These are phyloP conservation scores for Parsonsia alboflavescens DNA, from an alignment of 257 asterid species.

Conservation along the genomic window DNA sequence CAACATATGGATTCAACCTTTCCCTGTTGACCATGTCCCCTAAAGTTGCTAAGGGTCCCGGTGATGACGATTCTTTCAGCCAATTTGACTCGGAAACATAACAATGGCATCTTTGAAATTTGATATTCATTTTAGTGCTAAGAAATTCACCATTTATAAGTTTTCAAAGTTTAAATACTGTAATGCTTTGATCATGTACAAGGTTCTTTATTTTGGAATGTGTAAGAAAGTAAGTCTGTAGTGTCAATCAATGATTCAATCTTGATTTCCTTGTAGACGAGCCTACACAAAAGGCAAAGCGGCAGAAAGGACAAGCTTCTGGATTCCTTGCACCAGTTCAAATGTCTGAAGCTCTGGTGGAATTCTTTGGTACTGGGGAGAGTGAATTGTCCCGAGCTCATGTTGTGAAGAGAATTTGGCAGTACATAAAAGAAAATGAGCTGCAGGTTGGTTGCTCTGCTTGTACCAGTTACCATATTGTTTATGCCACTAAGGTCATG, in stretches of 20 bases:
- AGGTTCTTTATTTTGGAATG: not conserved
- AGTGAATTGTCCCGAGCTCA: slow-evolving; percentile 29
- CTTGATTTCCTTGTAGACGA: slow-evolving; percentile 14
- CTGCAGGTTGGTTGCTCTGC: slow-evolving; percentile 33
- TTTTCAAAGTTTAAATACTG: not conserved
- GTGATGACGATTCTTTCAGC: not conserved
- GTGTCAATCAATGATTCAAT: not conserved
- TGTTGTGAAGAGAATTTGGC: slow-evolving; percentile 40
- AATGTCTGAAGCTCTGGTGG: slow-evolving; percentile 31
- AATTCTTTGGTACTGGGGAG: slow-evolving; percentile 37
- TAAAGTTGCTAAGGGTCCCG: not conserved
- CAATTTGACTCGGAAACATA: not conserved
- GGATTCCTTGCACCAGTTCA: slow-evolving; percentile 34
- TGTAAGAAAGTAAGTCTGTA: not conserved
- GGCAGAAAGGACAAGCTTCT: slow-evolving; percentile 23
- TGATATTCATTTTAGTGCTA: not conserved
- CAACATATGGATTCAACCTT: not conserved
- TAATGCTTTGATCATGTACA: slow-evolving; percentile 1
- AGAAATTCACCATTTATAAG: not conserved
- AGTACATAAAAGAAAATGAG: slow-evolving; percentile 39
- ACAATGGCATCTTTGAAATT: not conserved
- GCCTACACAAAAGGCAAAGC: slow-evolving; percentile 30
- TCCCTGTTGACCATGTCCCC: not conserved
- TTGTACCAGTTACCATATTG: not conserved
- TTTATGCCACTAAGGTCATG: not conserved